A percentile compares a stretch with the other conserved stretches of the same genome.
Conservation (phyloP, 768 basidiomycete species). For the Termitomyces titanicus region DNA sequence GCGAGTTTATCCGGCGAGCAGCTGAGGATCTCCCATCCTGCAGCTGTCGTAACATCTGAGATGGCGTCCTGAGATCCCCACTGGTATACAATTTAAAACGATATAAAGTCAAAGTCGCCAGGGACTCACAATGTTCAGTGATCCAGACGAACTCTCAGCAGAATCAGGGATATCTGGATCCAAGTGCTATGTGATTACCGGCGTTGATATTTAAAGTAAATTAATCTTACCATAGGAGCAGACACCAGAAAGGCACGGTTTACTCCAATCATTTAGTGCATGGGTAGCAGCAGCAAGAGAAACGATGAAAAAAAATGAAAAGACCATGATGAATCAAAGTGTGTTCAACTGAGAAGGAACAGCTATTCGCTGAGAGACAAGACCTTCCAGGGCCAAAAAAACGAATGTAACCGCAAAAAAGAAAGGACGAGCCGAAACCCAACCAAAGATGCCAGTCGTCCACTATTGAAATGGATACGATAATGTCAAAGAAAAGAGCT, state of each 20-base stretch:
- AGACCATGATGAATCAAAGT: conserved; percentile 4
- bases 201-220: not conserved
- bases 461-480: not conserved
- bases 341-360: not conserved
- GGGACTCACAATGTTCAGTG: conserved; percentile 34
- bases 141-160: conserved; percentile 30
- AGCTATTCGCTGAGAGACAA: not conserved
- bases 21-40: conserved; percentile 49
- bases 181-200: not conserved
- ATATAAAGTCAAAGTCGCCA: not conserved
- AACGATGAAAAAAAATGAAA: conserved; percentile 6
- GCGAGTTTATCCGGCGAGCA: conserved; percentile 36
- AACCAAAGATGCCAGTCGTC: not conserved
- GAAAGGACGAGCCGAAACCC: conserved; percentile 6
- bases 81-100: conserved; percentile 16
- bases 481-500: not conserved
- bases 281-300: conserved; percentile 13
- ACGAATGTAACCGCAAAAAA: conserved; percentile 6
- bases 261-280: conserved; percentile 41
- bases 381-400: conserved; percentile 13
- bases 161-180: conserved; percentile 26
- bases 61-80: conserved; percentile 35
- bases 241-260: conserved; percentile 33
- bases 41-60: conserved; percentile 43
- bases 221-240: conserved; percentile 36